Evolutionary conservation across 108 stramenopile genomes (phyloP), one percentile per base, ranked within the genome.

Genomic region (Pseudonitzschia pungens): DNA sequence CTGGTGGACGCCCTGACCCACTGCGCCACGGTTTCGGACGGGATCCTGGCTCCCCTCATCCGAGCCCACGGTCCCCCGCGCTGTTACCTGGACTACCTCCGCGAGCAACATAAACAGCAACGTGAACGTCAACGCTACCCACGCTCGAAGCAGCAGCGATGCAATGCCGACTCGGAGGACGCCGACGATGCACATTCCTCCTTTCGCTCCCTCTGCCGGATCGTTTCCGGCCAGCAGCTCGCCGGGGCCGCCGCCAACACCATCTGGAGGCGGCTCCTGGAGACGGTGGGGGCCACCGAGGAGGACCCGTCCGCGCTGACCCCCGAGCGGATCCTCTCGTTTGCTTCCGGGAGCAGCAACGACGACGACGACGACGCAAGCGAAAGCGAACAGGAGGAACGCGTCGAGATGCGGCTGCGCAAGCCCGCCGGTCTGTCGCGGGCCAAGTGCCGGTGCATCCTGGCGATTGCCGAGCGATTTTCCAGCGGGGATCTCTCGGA

Each of bases 171-270:
- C n/a, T 0, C 15, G 40, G 27, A 24, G 26, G 31, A 71, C 56
- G 10, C 77, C 68, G 53, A 9, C 48, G 68, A 22, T 52, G 62
- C 33, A 55, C 56, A 15, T 64, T 63, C 59, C 70, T 9, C 72
- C 15, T 88, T 84, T 73, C 73, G 77, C 68, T 74, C 79, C 16
- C 73, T 88, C 5, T 85, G 84, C 43, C 79, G 82, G 15, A 85
- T 81, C 43, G 65, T 88, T 45, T 74, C 81, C 15, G 87, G 87
- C 24, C 87, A 88, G 50, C 79, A 81, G 58, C 69, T 85, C 22
- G 76, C 87, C 4, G 82, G 82, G 21, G 48, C 56, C 4, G 79
- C 82, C 4, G 87, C 87, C 20, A 59, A 69, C 36, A 53, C 73
- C 10, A 74, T 78, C 31, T 88, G 77, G 74, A 58, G 36, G 21